These are phyloP conservation scores for Sporothrix schenckii DNA, from an alignment of 2,329 filamentous ascomycete species.

Conservation along the genomic window DNA sequence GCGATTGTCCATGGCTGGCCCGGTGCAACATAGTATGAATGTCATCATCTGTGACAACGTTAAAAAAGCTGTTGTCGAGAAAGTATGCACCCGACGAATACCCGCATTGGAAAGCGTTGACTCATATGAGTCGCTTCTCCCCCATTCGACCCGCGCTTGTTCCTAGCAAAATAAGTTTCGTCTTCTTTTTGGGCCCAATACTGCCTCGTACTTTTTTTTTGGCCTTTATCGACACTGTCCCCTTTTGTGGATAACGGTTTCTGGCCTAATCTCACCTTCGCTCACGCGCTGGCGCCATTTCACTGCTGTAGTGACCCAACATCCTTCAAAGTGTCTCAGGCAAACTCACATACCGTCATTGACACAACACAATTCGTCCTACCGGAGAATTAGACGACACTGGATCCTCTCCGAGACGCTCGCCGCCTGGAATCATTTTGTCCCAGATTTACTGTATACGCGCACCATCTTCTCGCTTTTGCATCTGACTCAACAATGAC, in stretches of 20 bases:
- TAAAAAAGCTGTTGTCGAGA: not conserved
- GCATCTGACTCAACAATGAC: slow-evolving; percentile 26
- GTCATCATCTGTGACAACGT: not conserved
- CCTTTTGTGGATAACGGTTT: slow-evolving; percentile 5
- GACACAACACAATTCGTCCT: not conserved
- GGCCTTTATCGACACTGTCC: not conserved
- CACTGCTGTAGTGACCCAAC: not conserved
- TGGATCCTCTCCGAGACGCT: not conserved
- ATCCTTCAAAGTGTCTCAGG: not conserved
- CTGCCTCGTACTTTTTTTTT: slow-evolving; percentile 16
- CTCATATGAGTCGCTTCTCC: slow-evolving; percentile 26
- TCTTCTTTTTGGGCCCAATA: not conserved
- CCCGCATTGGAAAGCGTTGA: slow-evolving; percentile 17
- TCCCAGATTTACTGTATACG: not conserved
- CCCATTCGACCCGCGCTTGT: not conserved
- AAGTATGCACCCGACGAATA: slow-evolving; percentile 5
- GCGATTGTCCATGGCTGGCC: not conserved
- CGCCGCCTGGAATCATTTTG: not conserved
- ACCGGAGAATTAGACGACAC: not conserved
- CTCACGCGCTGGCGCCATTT: not conserved
- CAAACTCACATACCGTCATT: not conserved
- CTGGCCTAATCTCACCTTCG: slow-evolving; percentile 10
- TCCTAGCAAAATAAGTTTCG: not conserved
- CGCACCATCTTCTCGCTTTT: not conserved
- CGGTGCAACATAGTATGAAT: not conserved